A percentile compares a stretch with the other conserved stretches of the same genome.
Evolutionary conservation across 139 green algal genomes (phyloP).

Genomic region (Gonium pectorale): DNA sequence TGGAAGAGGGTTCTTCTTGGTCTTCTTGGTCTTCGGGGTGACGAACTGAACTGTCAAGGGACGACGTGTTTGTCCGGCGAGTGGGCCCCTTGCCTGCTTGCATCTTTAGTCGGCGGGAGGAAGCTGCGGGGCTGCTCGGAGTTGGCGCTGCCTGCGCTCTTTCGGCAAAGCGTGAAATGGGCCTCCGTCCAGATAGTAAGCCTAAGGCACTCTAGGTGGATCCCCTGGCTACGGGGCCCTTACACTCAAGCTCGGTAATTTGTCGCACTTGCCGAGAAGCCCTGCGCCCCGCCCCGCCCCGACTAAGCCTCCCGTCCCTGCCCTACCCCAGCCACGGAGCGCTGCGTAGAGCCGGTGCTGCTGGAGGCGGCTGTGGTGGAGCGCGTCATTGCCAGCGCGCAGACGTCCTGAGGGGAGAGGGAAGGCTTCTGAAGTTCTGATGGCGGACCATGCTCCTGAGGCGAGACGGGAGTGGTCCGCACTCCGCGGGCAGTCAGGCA

Average conservation of each 20-base stretch:
- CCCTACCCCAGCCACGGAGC: constrained; percentile 70
- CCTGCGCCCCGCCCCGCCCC: not conserved
- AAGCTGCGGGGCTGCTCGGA: too few relatives aligned
- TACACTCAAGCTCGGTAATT: not conserved
- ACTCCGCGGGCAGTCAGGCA: too few relatives aligned
- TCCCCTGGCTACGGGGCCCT: not conserved
- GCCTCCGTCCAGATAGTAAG: not conserved
- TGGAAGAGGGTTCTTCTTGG: not conserved
- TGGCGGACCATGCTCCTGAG: too few relatives aligned
- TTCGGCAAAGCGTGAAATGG: not conserved
- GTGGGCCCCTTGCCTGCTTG: too few relatives aligned
- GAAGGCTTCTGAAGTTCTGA: too few relatives aligned
- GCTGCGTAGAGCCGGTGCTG: constrained; percentile 75
- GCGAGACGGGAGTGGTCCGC: too few relatives aligned
- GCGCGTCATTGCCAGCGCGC: constrained; percentile 63
- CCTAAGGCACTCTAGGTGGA: not conserved
- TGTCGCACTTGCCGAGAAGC: not conserved
- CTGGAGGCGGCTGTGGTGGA: constrained; percentile 82
- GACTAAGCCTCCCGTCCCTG: not conserved
- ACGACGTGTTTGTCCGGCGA: not conserved
- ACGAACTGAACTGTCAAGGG: not conserved
- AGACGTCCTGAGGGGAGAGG: too few relatives aligned
- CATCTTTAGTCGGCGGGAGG: too few relatives aligned
- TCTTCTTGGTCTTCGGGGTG: not conserved
- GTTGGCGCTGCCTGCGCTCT: not conserved